phyloP scores from a whole-genome alignment of 495 filamentous ascomycete genomes.

The Trichoderma gamsii region DNA sequence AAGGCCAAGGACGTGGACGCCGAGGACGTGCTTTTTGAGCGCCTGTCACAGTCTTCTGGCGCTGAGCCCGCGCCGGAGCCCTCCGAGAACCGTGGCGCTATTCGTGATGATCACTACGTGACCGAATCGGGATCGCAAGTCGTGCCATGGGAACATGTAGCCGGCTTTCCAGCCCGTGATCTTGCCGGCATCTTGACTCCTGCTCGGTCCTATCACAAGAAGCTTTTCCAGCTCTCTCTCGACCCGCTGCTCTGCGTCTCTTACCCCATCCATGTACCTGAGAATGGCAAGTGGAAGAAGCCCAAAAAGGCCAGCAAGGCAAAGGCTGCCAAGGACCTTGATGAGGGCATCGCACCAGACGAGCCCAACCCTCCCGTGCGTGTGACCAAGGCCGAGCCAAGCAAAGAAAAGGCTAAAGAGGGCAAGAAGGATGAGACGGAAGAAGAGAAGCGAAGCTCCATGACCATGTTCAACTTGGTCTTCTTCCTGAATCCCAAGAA shows the following conservation, averaged over 20 bases:
- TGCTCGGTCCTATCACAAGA: conserved; percentile 72
- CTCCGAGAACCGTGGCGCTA: conserved; percentile 35
- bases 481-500: conserved; percentile 80
- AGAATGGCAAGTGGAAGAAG: conserved; percentile 85
- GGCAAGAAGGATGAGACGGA: conserved; percentile 38
- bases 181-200: conserved; percentile 83
- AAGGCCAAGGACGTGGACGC: conserved; percentile 39
- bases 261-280: conserved; percentile 78
- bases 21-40: conserved; percentile 35
- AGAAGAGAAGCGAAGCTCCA: conserved; percentile 52
- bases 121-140: conserved; percentile 47
- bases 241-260: conserved; percentile 81
- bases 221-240: conserved; percentile 77
- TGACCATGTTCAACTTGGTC: conserved; percentile 97
- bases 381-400: conserved; percentile 23
- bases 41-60: conserved; percentile 24
- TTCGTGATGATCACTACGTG: conserved; percentile 47
- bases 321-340: conserved; percentile 23
- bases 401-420: conserved; percentile 30
- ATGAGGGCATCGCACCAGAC: conserved; percentile 21
- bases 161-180: conserved; percentile 68
- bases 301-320: conserved; percentile 54
- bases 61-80: conserved; percentile 37
- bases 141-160: conserved; percentile 69
- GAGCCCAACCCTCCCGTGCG: conserved; percentile 19